These are phyloP conservation scores for Phytophthora pinifolia DNA, from an alignment of 352 stramenopile species.

Conservation along the genomic window DNA sequence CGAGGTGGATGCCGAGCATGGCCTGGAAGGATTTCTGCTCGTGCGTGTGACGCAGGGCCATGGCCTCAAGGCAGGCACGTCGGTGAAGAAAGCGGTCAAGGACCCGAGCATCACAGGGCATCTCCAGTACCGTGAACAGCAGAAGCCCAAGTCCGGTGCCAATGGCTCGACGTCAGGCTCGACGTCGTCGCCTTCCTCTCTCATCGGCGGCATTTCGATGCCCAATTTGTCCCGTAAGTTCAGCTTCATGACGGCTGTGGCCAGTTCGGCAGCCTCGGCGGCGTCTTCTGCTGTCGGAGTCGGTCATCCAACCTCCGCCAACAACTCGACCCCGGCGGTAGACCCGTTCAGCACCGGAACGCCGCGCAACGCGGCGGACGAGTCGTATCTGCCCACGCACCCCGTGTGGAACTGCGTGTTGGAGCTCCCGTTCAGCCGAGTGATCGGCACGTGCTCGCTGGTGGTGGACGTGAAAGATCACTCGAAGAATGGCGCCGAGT, in stretches of 20 bases:
- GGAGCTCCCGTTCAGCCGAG: conserved; percentile 67
- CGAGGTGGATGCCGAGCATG: conserved; percentile 82
- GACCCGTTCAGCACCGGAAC: conserved; percentile 60
- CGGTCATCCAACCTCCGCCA: conserved; percentile 16
- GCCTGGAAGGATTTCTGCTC: conserved; percentile 61
- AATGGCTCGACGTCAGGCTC: conserved; percentile 27
- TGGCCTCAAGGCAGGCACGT: conserved; percentile 69
- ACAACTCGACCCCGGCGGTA: conserved; percentile 20
- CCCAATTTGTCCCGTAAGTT: conserved; percentile 75
- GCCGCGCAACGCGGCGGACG: conserved; percentile 54
- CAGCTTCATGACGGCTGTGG: conserved; percentile 58
- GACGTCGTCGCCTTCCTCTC: conserved; percentile 21
- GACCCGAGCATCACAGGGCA: conserved; percentile 58
- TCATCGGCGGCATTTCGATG: conserved; percentile 66
- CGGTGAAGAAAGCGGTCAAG: conserved; percentile 69
- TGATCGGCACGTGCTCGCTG: conserved; percentile 79
- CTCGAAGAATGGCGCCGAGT: conserved; percentile 38
- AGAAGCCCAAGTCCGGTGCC: conserved; percentile 35
- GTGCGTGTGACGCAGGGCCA: conserved; percentile 84
- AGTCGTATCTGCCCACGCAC: conserved; percentile 64
- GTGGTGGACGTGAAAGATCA: conserved; percentile 76
- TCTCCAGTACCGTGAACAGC: conserved; percentile 66
- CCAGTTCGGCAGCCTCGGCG: conserved; percentile 38
- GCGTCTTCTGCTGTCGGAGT: conserved; percentile 33
- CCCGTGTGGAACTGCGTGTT: conserved; percentile 85